Evolutionary conservation across 495 filamentous ascomycete species (phyloP).

Genomic region (Penicillium canariense): DNA sequence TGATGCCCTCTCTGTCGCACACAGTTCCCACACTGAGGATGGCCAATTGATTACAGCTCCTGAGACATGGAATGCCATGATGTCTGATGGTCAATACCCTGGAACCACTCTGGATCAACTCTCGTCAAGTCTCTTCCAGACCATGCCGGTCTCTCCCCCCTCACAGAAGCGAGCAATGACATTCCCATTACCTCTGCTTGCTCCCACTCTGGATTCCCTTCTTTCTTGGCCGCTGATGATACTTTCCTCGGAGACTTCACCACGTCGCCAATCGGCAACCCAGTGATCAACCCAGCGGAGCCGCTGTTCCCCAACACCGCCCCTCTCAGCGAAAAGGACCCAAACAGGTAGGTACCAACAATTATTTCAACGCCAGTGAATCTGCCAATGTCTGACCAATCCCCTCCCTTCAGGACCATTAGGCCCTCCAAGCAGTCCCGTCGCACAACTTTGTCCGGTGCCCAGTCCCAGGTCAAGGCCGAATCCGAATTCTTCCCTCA

Average conservation of each 20-base stretch:
- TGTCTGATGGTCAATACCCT: slow-evolving; percentile 38
- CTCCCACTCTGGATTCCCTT: slow-evolving; percentile 41
- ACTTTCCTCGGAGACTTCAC: slow-evolving; percentile 40
- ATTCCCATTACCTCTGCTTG: slow-evolving; percentile 46
- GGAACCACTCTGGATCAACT: slow-evolving; percentile 42
- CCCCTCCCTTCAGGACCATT: not conserved
- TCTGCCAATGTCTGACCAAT: not conserved
- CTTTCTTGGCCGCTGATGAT: slow-evolving; percentile 42
- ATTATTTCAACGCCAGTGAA: not conserved
- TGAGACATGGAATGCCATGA: slow-evolving; percentile 44
- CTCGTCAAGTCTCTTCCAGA: slow-evolving; percentile 37
- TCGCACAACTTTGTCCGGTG: not conserved
- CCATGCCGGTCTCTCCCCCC: slow-evolving; percentile 45
- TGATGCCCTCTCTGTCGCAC: slow-evolving; percentile 42
- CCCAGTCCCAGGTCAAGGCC: slow-evolving; percentile 22
- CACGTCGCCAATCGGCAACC: slow-evolving; percentile 34
- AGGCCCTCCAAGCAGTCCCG: slow-evolving; percentile 16
- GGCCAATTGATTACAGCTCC: slow-evolving; percentile 35
- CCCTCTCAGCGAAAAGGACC: slow-evolving; percentile 44
- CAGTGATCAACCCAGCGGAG: slow-evolving; percentile 43
- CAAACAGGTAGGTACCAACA: slow-evolving; percentile 41
- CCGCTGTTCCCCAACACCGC: slow-evolving; percentile 42
- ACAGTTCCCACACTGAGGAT: slow-evolving; percentile 44
- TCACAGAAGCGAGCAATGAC: slow-evolving; percentile 47
- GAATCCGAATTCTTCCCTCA: slow-evolving; percentile 26